Base-by-base conservation (phyloP, 371 early-diverging fungal species). In the Mucor piriformis region DNA sequence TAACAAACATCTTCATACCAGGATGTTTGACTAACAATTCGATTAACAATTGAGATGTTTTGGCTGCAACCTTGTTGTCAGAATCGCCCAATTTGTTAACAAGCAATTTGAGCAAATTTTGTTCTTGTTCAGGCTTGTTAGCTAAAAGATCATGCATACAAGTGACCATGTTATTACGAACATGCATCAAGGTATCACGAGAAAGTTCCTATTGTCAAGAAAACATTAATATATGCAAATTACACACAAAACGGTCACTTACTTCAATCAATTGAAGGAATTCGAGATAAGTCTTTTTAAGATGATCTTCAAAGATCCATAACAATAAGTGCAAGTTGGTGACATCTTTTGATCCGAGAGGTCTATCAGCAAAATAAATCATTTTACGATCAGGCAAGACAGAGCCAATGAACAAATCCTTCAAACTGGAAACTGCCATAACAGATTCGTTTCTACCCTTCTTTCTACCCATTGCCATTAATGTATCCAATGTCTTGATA, bases 31-130 rank as follows among this genome's bases (percentile, higher is more conserved):
- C 78, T 52, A 96, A 74, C 63, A 93, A 66, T 48, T 89, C 85
- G 40, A 93, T 83, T 15, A 93, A 59, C 54, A 91, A 76, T 54
- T 87, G 90, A 3, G 89, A 85, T 8, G 93, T 83, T 67, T 94
- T 94, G 44, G 94, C 87, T 0, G 95, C 91, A 25, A 95, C 81
- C 72, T 92, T 92, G 61, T 88, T 87, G 56, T 95, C 95, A 12
- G 78, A 76, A 74, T 98, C 98, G 66, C 98, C 98, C 51, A 98
- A 75, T 70, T 97, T 98, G 88, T 95, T 96, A 59, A 95, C 89
- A 21, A 98, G 82, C 52, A 98, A 67, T 34, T 89, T 84, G 42
- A 98, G 82, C 57, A 98, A 79, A 62, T 95, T 96, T 52, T 91
- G 90, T 66, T 98, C 98, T 76, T 97, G 95, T 74, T 98, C 98